Percentiles rank a stretch among this genome's conserved stretches.
These are phyloP conservation scores for Colletotrichum plurivorum DNA, from an alignment of 2,329 filamentous ascomycete genomes.

Conservation along the genomic window DNA sequence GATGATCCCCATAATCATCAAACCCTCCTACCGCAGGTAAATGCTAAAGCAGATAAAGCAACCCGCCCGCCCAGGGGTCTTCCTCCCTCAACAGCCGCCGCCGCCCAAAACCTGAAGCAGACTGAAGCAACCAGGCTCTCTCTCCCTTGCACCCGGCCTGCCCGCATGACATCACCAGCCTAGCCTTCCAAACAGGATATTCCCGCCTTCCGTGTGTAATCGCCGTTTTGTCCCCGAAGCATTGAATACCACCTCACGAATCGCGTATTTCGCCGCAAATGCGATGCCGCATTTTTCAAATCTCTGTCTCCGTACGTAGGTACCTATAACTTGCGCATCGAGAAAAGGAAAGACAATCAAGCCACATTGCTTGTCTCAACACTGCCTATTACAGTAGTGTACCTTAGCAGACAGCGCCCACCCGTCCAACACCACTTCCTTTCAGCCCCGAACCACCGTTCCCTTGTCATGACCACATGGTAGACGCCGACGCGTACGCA, in stretches of 20 bases:
- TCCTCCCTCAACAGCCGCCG: conserved; percentile 7
- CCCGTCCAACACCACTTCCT: no score
- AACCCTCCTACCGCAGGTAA: background rate
- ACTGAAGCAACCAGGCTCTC: conserved; percentile 14
- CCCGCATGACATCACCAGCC: conserved; percentile 26
- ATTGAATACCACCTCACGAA: conserved; percentile 9
- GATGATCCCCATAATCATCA: conserved; percentile 16
- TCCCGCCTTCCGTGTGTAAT: background rate
- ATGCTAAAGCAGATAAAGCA: background rate
- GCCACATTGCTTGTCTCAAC: no score
- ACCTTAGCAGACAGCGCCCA: no score
- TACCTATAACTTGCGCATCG: background rate
- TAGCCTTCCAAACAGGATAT: conserved; percentile 16
- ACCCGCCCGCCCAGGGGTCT: conserved; percentile 1
- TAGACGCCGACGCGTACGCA: no score
- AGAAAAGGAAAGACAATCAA: no score
- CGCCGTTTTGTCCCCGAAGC: no score
- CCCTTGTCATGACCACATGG: no score
- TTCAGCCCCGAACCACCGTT: no score
- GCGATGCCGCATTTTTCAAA: conserved; percentile 4
- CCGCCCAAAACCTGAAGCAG: conserved; percentile 30
- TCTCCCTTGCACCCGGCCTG: conserved; percentile 1
- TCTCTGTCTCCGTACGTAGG: background rate
- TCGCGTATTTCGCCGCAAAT: background rate
- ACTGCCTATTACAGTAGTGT: no score